Evolutionary conservation across 2,329 filamentous ascomycete genomes (phyloP), one percentile per base, ranked within the genome.

Genomic region (Monilinia aucupariae): DNA sequence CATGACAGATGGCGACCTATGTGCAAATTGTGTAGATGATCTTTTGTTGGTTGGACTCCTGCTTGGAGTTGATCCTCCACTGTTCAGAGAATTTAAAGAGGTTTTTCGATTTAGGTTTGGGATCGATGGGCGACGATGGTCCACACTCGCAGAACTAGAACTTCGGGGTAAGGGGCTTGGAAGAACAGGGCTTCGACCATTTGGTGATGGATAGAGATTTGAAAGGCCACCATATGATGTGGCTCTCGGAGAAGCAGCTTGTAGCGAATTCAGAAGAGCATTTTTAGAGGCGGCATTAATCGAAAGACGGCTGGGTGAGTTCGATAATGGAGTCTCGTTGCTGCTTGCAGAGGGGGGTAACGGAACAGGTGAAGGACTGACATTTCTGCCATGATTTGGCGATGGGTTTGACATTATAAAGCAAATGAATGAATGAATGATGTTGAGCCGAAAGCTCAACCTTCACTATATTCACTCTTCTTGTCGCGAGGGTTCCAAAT

Each of bases 221-320:
- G 66, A 65, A 34, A 60, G 67, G 13, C 62, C 56, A 25, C 54
- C 27, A 34, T 47, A 47, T 12, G 54, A 56, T 56, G 34, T 32
- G 27, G 25, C 27, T 34, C 62, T 55, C 47, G 62, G 48, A 30
- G 67, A 67, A 22, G 39, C 15, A 9, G 55, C 53, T 48, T 61
- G 67, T 12, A 67, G 64, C 25, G 68, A 69, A 50, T 64, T 43
- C 13, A 68, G 65, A 25, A 64, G 53, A 34, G 68, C 47, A 15
- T 65, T 62, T 30, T 66, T 59, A 52, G 67, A 67, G 47, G 64
- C 63, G 53, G 67, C 56, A 54, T 45, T 65, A 47, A 71, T 65
- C 12, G 71, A 71, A 55, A 82, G 78, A 61, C 78, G 77, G 64
- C 76, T 74, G 59, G 81, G 73, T 32, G 79, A 79, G 62, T 69